These are phyloP conservation scores for Akebia trifoliata DNA, from an alignment of 164 flowering plant genomes.

Conservation along the genomic window DNA sequence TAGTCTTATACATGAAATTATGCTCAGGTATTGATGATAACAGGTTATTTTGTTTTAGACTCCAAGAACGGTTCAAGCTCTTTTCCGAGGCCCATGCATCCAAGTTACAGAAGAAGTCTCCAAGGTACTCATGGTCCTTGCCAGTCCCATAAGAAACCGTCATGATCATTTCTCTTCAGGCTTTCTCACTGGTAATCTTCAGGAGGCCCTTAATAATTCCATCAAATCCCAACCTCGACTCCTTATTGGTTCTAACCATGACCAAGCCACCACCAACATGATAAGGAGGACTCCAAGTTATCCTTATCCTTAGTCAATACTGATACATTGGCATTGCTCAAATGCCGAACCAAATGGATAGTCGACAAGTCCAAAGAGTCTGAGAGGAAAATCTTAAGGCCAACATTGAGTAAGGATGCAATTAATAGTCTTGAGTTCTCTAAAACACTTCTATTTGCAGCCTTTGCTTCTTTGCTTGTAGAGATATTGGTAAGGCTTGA, in stretches of 20 bases:
- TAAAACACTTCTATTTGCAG: constrained; percentile 91
- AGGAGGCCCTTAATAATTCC: constrained; percentile 67
- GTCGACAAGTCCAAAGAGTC: constrained; percentile 17
- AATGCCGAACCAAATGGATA: constrained; percentile 47
- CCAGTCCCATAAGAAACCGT: constrained; percentile 50
- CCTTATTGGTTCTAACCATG: constrained; percentile 52
- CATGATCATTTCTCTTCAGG: constrained; percentile 59
- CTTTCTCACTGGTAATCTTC: constrained; percentile 66
- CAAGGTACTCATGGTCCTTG: constrained; percentile 61
- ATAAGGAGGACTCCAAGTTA: constrained; percentile 12
- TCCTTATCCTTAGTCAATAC: constrained; percentile 53
- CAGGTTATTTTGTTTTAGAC: constrained; percentile 34
- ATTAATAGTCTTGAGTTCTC: constrained; percentile 85
- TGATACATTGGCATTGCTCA: constrained; percentile 41
- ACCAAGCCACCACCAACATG: constrained; percentile 35
- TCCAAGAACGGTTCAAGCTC: constrained; percentile 53
- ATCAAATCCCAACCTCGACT: constrained; percentile 82
- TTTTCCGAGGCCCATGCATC: constrained; percentile 69
- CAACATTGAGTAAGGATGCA: constrained; percentile 63
- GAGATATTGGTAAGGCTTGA: constrained; percentile 87
- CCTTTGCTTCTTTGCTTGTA: constrained; percentile 87
- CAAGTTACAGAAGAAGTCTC: constrained; percentile 63
- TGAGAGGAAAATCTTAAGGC: constrained; percentile 44
- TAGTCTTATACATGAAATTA: too few species aligned
- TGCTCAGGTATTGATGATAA: too few species aligned